Conservation (phyloP, 768 basidiomycete genomes). For the Podaxis carcinomalis region DNA sequence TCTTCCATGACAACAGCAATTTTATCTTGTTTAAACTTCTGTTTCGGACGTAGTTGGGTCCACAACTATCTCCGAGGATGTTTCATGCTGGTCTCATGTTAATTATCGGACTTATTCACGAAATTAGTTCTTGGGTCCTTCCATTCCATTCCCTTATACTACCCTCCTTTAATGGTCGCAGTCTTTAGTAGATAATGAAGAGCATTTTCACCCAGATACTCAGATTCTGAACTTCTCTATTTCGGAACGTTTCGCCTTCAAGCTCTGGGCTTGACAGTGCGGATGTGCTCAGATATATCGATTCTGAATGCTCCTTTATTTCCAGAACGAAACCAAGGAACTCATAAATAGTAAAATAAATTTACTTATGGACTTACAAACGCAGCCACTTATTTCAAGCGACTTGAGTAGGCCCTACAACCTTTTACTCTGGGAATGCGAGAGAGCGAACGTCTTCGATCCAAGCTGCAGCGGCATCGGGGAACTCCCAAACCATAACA, state of each 20-base stretch:
- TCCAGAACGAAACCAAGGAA: neutral
- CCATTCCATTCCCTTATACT: no score
- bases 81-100: neutral
- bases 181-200: no score
- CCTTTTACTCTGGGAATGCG: conserved; percentile 28
- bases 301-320: neutral
- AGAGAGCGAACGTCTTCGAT: conserved; percentile 32
- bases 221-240: no score
- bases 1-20: conserved; percentile 12
- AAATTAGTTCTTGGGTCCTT: no score
- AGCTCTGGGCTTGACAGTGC: neutral
- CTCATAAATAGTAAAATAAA: neutral
- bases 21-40: conserved; percentile 17
- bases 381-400: neutral
- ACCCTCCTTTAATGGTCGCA: no score
- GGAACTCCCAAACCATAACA: conserved; percentile 39
- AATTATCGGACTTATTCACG: neutral
- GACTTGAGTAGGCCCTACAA: neutral
- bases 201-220: no score
- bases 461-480: conserved; percentile 36
- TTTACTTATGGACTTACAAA: neutral
- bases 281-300: neutral
- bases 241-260: neutral
- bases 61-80: neutral
- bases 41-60: neutral